Conservation (phyloP, 2,329 filamentous ascomycete genomes). For the Penicillium sp. region DNA sequence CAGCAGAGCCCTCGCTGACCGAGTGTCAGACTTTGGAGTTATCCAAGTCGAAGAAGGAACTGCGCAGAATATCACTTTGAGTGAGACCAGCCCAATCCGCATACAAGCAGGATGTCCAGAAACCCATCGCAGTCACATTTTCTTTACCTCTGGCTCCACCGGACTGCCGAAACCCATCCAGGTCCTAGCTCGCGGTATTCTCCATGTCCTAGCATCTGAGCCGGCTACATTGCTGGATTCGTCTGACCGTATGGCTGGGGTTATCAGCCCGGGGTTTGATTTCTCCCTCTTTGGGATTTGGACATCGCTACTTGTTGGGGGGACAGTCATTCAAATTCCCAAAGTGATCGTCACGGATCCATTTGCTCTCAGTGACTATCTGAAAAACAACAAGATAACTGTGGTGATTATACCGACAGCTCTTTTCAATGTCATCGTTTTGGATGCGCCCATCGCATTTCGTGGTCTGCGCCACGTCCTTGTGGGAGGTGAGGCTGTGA, state of each 20-base stretch:
- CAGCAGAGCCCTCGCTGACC: not conserved
- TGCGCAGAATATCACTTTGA: not conserved
- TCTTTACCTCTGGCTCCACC: constrained; percentile 66
- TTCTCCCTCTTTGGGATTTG: constrained; percentile 12
- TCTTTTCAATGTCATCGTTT: constrained; percentile 7
- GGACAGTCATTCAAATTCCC: constrained; percentile 2
- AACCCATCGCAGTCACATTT: constrained; percentile 11
- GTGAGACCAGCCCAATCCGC: not conserved
- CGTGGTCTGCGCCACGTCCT: constrained; percentile 4
- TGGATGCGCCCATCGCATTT: constrained; percentile 8
- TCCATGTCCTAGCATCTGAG: constrained; percentile 5
- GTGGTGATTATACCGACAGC: constrained; percentile 7
- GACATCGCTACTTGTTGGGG: constrained; percentile 7
- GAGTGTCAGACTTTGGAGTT: not conserved
- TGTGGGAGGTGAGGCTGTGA: constrained; percentile 10
- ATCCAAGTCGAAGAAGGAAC: not conserved
- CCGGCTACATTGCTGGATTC: constrained; percentile 5
- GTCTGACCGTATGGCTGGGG: constrained; percentile 9
- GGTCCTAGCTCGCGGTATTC: constrained; percentile 56
- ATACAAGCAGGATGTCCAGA: not conserved
- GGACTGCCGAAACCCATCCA: constrained; percentile 75
- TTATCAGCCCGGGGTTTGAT: constrained; percentile 17
- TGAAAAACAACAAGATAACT: not conserved
- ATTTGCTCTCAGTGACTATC: constrained; percentile 4
- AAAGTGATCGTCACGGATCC: constrained; percentile 9